Evolutionary conservation across 1,139 yeast species (phyloP).

Genomic region (Hemisphaericaspora xylanilytica): DNA sequence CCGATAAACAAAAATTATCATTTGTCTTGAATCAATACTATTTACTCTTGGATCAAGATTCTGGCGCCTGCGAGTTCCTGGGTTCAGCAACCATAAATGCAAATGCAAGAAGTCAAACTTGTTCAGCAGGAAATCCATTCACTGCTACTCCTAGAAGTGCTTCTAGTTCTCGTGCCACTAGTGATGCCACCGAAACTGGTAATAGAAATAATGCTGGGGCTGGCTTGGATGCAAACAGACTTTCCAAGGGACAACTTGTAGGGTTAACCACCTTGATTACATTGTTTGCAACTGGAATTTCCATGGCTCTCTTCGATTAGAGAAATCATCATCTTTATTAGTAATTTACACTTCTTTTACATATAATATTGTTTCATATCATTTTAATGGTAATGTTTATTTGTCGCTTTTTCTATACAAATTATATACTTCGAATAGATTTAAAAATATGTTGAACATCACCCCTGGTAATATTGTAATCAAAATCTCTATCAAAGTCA

Average conservation of each 20-base stretch:
- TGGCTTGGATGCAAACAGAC: conserved; percentile 4
- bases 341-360: neutral
- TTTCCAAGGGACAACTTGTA: conserved; percentile 1
- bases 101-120: conserved; percentile 28
- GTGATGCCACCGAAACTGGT: neutral
- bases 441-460: conserved; percentile 36
- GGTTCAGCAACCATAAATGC: conserved; percentile 40
- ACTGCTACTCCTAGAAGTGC: neutral
- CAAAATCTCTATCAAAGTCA: conserved; percentile 42
- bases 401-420: neutral
- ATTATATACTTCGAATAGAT: conserved; percentile 14
- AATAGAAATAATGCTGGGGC: conserved; percentile 1
- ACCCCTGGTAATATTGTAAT: conserved; percentile 31
- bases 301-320: conserved; percentile 3
- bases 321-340: neutral
- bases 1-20: conserved; percentile 38
- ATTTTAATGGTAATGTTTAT: neutral
- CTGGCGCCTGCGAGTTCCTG: conserved; percentile 39
- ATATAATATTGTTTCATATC: neutral
- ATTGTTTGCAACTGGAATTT: conserved; percentile 3
- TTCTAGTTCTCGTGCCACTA: neutral
- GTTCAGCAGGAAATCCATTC: conserved; percentile 10
- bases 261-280: conserved; percentile 4
- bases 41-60: conserved; percentile 24
- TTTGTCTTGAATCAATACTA: conserved; percentile 43